Conservation (phyloP, 2,329 filamentous ascomycete genomes). For the Fusarium scirpi region DNA sequence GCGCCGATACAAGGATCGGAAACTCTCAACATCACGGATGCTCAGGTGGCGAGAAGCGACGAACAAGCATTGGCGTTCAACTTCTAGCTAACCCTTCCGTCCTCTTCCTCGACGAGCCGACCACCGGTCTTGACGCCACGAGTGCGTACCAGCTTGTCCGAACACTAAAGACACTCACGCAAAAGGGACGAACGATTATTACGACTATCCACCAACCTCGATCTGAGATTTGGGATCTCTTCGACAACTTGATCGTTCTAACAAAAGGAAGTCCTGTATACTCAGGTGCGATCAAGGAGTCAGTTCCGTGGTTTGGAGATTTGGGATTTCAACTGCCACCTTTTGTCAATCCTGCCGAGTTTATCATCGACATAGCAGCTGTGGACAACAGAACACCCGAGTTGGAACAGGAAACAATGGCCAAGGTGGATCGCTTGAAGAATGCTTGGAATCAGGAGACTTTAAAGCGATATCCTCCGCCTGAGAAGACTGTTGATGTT, state of each 20-base stretch:
- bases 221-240: conserved; percentile 83
- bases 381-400: conserved; percentile 78
- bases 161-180: conserved; percentile 75
- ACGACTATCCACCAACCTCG: conserved; percentile 82
- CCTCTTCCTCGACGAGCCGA: conserved; percentile 83
- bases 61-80: conserved; percentile 82
- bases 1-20: conserved; percentile 79
- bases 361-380: conserved; percentile 79
- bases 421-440: conserved; percentile 72
- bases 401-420: conserved; percentile 69
- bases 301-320: conserved; percentile 72
- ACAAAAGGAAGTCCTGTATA: conserved; percentile 77
- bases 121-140: conserved; percentile 81
- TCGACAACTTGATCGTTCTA: conserved; percentile 78
- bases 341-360: conserved; percentile 84
- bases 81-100: conserved; percentile 83
- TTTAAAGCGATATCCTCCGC: conserved; percentile 41
- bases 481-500: conserved; percentile 23
- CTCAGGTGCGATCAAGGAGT: conserved; percentile 69
- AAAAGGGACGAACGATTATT: conserved; percentile 76
- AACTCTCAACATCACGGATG: conserved; percentile 79
- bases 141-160: conserved; percentile 80
- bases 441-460: conserved; percentile 66
- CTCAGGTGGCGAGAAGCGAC: conserved; percentile 81
- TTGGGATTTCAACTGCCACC: conserved; percentile 72